Evolutionary conservation across 176 grass and related monocot genomes (phyloP).

Genomic region (Eleusine coracana): DNA sequence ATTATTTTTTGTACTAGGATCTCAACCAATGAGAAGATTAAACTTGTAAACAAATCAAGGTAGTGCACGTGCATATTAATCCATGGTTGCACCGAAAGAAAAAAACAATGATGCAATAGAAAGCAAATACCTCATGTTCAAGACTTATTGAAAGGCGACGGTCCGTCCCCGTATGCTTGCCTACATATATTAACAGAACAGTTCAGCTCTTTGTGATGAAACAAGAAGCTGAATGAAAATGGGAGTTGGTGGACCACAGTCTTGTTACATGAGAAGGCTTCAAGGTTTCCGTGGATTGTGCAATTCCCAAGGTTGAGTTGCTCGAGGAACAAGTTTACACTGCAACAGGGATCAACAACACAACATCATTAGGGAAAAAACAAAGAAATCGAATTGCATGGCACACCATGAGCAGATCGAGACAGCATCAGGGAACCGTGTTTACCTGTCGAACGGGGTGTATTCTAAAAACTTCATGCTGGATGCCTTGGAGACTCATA

Average conservation of each 20-base stretch:
- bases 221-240: not conserved
- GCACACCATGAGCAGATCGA: not conserved
- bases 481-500: constrained; percentile 36
- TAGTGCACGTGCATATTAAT: not conserved
- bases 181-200: constrained; percentile 51
- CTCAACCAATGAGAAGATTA: not conserved
- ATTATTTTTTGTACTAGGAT: not conserved
- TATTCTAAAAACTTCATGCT: constrained; percentile 99
- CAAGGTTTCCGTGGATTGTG: constrained; percentile 71
- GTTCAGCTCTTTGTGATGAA: not conserved
- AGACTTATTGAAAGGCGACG: constrained; percentile 91
- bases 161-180: constrained; percentile 84
- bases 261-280: constrained; percentile 72
- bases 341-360: constrained; percentile 13
- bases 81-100: not conserved
- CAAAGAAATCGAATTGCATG: not conserved
- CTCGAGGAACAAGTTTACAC: constrained; percentile 77
- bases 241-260: not conserved
- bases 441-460: constrained; percentile 83
- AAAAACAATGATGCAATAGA: not conserved
- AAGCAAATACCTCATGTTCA: constrained; percentile 69
- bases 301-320: constrained; percentile 70
- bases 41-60: constrained; percentile 20
- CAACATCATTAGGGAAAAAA: not conserved
- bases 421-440: not conserved